A percentile compares a stretch with the other conserved stretches of the same genome.
Conservation (phyloP, 257 asterid species). For the Gentiana macrophylla region DNA sequence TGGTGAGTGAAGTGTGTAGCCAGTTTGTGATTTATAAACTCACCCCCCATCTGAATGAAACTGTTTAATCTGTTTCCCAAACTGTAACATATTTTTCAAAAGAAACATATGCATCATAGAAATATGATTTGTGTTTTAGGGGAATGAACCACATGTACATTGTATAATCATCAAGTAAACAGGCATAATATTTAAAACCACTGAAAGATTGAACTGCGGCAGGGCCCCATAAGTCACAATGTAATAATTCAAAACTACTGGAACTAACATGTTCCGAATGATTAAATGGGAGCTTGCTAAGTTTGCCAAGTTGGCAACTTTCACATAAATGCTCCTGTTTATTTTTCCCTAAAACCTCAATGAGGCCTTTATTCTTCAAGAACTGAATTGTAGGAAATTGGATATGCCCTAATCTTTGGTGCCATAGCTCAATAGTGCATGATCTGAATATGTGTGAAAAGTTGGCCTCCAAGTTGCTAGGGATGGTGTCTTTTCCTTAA, state of each 20-base stretch:
- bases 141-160: not conserved
- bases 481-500: not conserved
- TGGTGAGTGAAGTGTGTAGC: not conserved
- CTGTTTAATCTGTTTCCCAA: not conserved
- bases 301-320: not conserved
- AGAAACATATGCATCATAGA: not conserved
- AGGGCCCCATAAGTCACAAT: not conserved
- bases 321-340: not conserved
- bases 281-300: not conserved
- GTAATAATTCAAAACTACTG: not conserved
- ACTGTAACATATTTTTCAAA: slow-evolving; percentile 1
- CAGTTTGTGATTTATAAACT: not conserved
- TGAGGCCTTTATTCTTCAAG: not conserved
- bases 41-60: not conserved
- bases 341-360: not conserved
- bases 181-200: not conserved
- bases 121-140: not conserved
- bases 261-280: not conserved
- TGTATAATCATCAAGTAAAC: not conserved
- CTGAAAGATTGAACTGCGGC: not conserved
- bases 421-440: not conserved
- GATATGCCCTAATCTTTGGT: not conserved
- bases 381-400: not conserved
- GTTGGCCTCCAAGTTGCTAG: not conserved
- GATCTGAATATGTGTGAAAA: not conserved